Percentiles rank a stretch among this genome's conserved stretches.
Conservation (phyloP, 2,329 filamentous ascomycete species). For the Scleromitrula shiraiana region DNA sequence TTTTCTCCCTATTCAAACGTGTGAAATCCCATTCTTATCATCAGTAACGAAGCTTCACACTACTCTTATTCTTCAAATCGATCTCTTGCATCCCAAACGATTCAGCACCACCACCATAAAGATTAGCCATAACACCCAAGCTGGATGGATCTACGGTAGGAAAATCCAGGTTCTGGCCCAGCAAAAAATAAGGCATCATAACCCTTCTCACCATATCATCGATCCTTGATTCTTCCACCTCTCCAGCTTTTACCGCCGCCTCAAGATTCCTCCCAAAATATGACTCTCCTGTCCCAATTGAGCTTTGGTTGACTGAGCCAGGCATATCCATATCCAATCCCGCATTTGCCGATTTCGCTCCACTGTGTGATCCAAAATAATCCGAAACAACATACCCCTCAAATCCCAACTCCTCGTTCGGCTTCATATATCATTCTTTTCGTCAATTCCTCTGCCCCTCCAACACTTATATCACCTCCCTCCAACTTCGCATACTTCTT, state of each 20-base stretch:
- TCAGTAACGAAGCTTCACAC: too few relatives aligned
- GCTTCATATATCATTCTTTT: too few relatives aligned
- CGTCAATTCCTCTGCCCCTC: too few relatives aligned
- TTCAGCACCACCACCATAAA: too few relatives aligned
- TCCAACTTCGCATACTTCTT: too few relatives aligned
- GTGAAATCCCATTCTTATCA: too few relatives aligned
- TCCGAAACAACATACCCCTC: constrained; percentile 80
- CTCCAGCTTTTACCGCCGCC: constrained; percentile 53
- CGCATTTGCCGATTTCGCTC: constrained; percentile 67
- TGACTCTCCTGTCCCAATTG: not conserved
- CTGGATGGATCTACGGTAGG: constrained; percentile 34
- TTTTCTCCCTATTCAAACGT: too few relatives aligned
- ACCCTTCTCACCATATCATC: constrained; percentile 54
- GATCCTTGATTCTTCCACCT: constrained; percentile 54
- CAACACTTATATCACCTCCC: too few relatives aligned
- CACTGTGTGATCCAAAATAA: constrained; percentile 75
- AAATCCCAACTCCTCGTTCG: constrained; percentile 81
- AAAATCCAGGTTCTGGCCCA: constrained; percentile 43
- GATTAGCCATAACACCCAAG: constrained; percentile 15
- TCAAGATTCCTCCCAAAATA: constrained; percentile 27
- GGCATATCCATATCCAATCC: constrained; percentile 59
- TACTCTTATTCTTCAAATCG: too few relatives aligned
- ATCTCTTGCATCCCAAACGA: too few relatives aligned
- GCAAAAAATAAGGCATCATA: constrained; percentile 47
- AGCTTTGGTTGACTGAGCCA: not conserved